phyloP scores from a whole-genome alignment of 257 asterid species.

The Gentiana dahurica region DNA sequence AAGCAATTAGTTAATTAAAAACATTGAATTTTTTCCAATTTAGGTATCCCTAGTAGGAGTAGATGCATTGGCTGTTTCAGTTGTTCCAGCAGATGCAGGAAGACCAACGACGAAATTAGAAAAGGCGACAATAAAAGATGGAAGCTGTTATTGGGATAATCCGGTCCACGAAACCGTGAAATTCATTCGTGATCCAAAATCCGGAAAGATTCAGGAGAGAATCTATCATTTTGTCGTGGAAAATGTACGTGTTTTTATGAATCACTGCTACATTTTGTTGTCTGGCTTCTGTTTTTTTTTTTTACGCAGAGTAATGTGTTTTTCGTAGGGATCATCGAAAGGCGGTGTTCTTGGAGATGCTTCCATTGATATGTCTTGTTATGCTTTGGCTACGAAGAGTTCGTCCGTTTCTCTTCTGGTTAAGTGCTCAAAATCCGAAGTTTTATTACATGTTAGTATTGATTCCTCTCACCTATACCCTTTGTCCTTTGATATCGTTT shows the following conservation, averaged over 20 bases:
- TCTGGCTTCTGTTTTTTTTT: no score
- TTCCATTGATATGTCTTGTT: constrained; percentile 71
- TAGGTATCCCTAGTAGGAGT: constrained; percentile 53
- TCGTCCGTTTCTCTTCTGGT: constrained; percentile 77
- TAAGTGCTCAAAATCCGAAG: constrained; percentile 60
- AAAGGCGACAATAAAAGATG: constrained; percentile 62
- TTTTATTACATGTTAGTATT: constrained; percentile 51
- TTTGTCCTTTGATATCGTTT: no score
- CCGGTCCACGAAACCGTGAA: constrained; percentile 70
- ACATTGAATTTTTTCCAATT: constrained; percentile 1
- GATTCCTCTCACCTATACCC: no score
- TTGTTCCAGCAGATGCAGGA: constrained; percentile 82
- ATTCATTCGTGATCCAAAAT: constrained; percentile 61
- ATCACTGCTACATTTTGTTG: background rate
- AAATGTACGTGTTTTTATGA: constrained; percentile 39
- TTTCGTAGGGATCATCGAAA: constrained; percentile 49
- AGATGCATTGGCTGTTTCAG: constrained; percentile 65
- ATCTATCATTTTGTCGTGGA: constrained; percentile 77
- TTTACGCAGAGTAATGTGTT: background rate
- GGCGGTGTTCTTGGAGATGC: constrained; percentile 74
- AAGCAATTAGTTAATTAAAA: constrained; percentile 2
- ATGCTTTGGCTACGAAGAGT: constrained; percentile 63
- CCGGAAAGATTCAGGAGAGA: constrained; percentile 80
- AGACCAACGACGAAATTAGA: constrained; percentile 67
- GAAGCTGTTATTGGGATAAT: constrained; percentile 85